These are phyloP conservation scores for Paracoccidioides brasiliensis DNA, from an alignment of 2,329 filamentous ascomycete genomes.

Conservation along the genomic window DNA sequence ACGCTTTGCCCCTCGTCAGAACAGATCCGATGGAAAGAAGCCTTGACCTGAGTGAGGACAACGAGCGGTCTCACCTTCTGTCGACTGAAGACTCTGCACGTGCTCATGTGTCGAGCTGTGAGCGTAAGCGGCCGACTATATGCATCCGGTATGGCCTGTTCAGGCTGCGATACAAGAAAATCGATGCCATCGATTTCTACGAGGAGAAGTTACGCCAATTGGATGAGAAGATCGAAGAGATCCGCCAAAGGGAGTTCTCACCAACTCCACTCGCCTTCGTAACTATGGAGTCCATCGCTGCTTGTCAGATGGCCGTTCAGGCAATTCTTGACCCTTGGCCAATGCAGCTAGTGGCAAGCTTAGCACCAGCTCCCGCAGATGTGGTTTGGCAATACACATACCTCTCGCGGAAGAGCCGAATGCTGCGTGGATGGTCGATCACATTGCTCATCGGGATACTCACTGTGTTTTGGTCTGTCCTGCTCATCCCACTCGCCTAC, in stretches of 20 bases:
- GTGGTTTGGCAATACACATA: constrained; percentile 97
- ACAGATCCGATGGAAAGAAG: constrained; percentile 11
- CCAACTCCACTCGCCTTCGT: constrained; percentile 83
- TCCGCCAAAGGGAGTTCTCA: constrained; percentile 62
- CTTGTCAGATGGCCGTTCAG: constrained; percentile 89
- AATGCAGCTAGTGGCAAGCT: constrained; percentile 68
- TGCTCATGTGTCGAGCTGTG: constrained; percentile 33
- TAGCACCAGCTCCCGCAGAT: constrained; percentile 77
- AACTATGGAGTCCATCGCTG: constrained; percentile 90
- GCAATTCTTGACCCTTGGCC: constrained; percentile 85
- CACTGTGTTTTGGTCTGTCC: constrained; percentile 75
- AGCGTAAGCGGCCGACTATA: constrained; percentile 48
- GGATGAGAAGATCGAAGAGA: constrained; percentile 58
- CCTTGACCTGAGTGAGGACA: constrained; percentile 26
- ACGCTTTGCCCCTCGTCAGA: constrained; percentile 31
- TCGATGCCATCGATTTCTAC: constrained; percentile 91
- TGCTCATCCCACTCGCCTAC: constrained; percentile 66
- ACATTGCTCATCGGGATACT: constrained; percentile 71
- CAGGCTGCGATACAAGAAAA: constrained; percentile 54
- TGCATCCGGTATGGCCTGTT: constrained; percentile 69
- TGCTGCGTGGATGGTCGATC: constrained; percentile 68
- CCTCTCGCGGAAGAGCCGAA: constrained; percentile 56
- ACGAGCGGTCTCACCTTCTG: constrained; percentile 49
- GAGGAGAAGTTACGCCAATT: constrained; percentile 68
- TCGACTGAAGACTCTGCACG: constrained; percentile 26